Base-by-base conservation (phyloP, 768 basidiomycete genomes). In the Lactifluus piperatus region DNA sequence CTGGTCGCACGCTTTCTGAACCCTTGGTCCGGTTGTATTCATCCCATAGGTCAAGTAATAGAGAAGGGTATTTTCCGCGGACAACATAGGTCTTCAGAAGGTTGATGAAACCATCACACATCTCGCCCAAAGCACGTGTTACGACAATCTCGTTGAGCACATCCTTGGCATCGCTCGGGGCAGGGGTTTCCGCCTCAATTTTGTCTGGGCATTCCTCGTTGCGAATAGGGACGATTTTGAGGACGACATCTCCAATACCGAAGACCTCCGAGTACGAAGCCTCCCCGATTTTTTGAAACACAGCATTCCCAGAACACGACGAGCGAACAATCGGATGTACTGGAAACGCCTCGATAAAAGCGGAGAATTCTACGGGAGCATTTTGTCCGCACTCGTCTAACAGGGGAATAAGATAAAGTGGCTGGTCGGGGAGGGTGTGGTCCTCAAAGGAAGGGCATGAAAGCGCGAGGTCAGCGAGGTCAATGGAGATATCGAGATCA, bases 211-310 rank as follows among this genome's bases (percentile, higher is more conserved):
- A 57, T 54, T 60, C 74, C 65, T 85, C 83, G 62, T 81, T 76
- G 51, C 82, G 77, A 37, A 94, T 71, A 6, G 92, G 93, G 37
- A 94, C 84, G 46, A 97, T 79, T 74, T 94, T 95, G 63, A 94
- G 77, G n/a, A 94, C 93, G 34, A 94, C 82, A 64, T 88, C 82
- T 3, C 87, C 87, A 51, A 94, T 86, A 8, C 88, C 88, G 70
- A 91, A 99, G 29, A 99, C 97, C 68, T 99, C 97, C 0, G 92
- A 95, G 71, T 88, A 99, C 50, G 89, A 91, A 7, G 97, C 97
- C 73, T 99, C 97, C 43, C 95, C 95, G 47, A 97, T 85, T 72
- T 99, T 99, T 64, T 73, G 77, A 71, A 93, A 92, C 6, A 56
- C 71, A 24, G 71, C 60, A 60, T 72, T 64, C 37, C 49, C 61